A percentile compares a stretch with the other conserved stretches of the same genome.
Conservation (phyloP, 306 rosid genomes). For the Calophaca sinica region DNA sequence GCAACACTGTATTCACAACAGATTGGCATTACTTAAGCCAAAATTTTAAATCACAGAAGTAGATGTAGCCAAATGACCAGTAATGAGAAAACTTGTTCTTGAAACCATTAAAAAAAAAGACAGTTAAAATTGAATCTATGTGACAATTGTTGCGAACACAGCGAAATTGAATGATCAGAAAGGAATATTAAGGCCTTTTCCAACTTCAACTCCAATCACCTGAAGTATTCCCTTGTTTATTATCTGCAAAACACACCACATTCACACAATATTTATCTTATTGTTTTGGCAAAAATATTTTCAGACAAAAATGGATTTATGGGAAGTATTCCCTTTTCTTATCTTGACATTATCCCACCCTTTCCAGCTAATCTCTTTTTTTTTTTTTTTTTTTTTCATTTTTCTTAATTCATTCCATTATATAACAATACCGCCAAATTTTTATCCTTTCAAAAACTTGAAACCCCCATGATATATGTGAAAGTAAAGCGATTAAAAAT, state of each 20-base stretch:
- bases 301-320: no score
- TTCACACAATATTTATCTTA: not conserved
- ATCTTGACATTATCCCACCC: no score
- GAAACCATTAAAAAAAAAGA: not conserved
- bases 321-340: no score
- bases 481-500: not conserved
- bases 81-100: not conserved
- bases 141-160: not conserved
- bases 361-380: no score
- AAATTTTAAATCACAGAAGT: not conserved
- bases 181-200: constrained; percentile 94
- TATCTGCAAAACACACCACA: constrained; percentile 63
- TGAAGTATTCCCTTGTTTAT: constrained; percentile 85
- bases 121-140: not conserved
- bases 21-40: not conserved
- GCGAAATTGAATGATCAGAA: constrained; percentile 51
- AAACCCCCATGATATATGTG: not conserved
- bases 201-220: constrained; percentile 86
- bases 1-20: constrained; percentile 1
- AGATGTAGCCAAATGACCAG: constrained; percentile 8
- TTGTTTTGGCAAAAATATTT: not conserved
- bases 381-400: no score
- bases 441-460: not conserved
- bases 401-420: not conserved
- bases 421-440: not conserved